Percentiles rank a stretch among this genome's conserved stretches.
Conservation (phyloP, 768 basidiomycete genomes). For the Pholiota conissans region DNA sequence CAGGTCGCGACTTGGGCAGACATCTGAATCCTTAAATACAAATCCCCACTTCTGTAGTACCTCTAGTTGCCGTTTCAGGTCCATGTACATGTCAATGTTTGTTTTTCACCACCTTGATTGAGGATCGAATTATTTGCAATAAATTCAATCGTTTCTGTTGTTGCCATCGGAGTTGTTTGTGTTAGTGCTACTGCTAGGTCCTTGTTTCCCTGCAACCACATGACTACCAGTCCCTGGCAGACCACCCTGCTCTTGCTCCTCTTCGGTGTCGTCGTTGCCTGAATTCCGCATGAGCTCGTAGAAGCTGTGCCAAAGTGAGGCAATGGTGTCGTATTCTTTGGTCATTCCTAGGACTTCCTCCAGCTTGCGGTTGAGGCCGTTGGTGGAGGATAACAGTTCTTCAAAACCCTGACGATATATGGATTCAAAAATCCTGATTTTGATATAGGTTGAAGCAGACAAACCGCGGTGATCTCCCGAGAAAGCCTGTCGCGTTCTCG, state of each 20-base stretch:
- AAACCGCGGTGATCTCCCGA: slow-evolving; percentile 71
- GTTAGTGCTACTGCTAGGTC: too few species aligned
- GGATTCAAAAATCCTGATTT: neutral
- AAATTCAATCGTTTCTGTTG: slow-evolving; percentile 13
- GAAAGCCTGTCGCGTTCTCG: slow-evolving; percentile 76
- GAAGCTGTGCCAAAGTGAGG: slow-evolving; percentile 80
- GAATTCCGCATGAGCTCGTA: slow-evolving; percentile 72
- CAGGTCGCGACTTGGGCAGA: slow-evolving; percentile 64
- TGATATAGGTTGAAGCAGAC: neutral
- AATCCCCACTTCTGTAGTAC: slow-evolving; percentile 33
- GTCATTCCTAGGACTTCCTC: slow-evolving; percentile 94
- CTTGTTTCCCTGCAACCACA: slow-evolving; percentile 37
- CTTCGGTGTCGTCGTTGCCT: slow-evolving; percentile 27
- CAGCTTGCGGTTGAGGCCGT: slow-evolving; percentile 84
- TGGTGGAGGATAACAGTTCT: slow-evolving; percentile 80
- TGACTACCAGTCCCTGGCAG: slow-evolving; percentile 39
- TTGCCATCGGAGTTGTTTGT: neutral
- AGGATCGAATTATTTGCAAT: slow-evolving; percentile 6
- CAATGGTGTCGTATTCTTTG: slow-evolving; percentile 87
- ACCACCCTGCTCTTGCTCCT: slow-evolving; percentile 26
- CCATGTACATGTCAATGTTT: slow-evolving; percentile 27
- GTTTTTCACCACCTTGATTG: slow-evolving; percentile 16
- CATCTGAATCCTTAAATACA: slow-evolving; percentile 33
- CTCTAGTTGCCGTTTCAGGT: slow-evolving; percentile 21
- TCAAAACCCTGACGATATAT: slow-evolving; percentile 72